Evolutionary conservation across 2,329 filamentous ascomycete genomes (phyloP), one percentile per base, ranked within the genome.

Genomic region (Arthrobotrys pseudoclavata): DNA sequence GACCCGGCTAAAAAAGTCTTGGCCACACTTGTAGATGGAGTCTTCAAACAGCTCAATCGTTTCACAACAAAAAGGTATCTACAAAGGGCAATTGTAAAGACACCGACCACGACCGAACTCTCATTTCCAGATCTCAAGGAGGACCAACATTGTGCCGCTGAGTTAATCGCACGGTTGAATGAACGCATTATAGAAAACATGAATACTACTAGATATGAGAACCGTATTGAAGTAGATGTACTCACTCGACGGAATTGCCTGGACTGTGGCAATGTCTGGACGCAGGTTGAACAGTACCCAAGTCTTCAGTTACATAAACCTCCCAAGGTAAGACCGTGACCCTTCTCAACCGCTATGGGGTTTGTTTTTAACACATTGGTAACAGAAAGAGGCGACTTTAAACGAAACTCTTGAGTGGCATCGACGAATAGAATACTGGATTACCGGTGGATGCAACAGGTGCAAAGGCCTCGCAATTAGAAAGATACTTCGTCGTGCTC

Each of bases 111-210:
- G 1, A 13, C 5, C 0, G 6, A 62, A 1, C 22, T 76, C 12
- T 13, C 12, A 0, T 10, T 76, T 22, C 31, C 20, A n/a, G 72
- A 76, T 34, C n/a, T 70, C 2, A 31, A n/a, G 6, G 4, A 0
- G 0, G 20, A 42, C 24, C 66, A 70, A 22, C 72, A 76, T 18
- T 61, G 47, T 45, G 40, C 66, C 15, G 15, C 60, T 6, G 72
- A 76, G 60, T 22, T 76, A 0, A 76, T 76, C 10, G 22, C 13
- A 2, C 57, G 67, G 4, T 10, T 76, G 20, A 50, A 70, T 34
- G 6, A 37, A 1, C n/a, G 22, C 2, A 4, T 76, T 4, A 3
- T 69, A 22, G 5, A 22, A 18, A 50, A 60, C 29, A 64, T n/a
- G 15, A 10, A 37, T 24, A 15, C 6, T 6, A 6, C 5, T 1